Percentiles rank a stretch among this genome's conserved stretches.
These are phyloP conservation scores for Stachybotrys elegans DNA, from an alignment of 2,329 filamentous ascomycete genomes.

Conservation along the genomic window DNA sequence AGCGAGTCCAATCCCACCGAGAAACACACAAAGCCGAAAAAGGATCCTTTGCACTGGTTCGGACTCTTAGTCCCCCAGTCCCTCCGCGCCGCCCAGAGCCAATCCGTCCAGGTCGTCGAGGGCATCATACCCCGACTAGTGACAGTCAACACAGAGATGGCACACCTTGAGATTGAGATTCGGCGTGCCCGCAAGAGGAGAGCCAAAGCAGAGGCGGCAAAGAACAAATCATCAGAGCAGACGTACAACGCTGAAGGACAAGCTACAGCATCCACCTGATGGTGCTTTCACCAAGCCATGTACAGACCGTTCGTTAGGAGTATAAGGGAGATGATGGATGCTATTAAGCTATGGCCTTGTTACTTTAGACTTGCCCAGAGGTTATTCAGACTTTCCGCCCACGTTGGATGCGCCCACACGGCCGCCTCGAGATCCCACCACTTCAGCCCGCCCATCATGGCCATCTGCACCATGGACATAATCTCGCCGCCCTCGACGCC, in stretches of 20 bases:
- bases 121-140: conserved; percentile 52
- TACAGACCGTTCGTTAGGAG: too few relatives aligned
- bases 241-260: neutral
- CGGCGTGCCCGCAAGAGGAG: conserved; percentile 54
- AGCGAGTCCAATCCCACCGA: conserved; percentile 9
- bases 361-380: conserved; percentile 38
- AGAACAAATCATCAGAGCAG: neutral
- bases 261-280: too few relatives aligned
- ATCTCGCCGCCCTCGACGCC: conserved; percentile 48
- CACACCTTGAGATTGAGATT: conserved; percentile 63
- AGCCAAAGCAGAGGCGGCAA: conserved; percentile 37
- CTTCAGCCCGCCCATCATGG: conserved; percentile 42
- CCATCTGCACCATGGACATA: conserved; percentile 48
- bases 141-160: conserved; percentile 56
- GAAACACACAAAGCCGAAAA: conserved; percentile 13
- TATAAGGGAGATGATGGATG: too few relatives aligned
- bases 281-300: too few relatives aligned
- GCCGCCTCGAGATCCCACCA: conserved; percentile 40
- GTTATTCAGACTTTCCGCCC: conserved; percentile 47
- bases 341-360: neutral
- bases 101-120: conserved; percentile 52
- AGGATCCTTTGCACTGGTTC: conserved; percentile 51
- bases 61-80: conserved; percentile 48
- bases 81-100: conserved; percentile 53
- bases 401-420: conserved; percentile 44